These are phyloP conservation scores for Penicillium macrosclerotiorum DNA, from an alignment of 495 filamentous ascomycete genomes.

Conservation along the genomic window DNA sequence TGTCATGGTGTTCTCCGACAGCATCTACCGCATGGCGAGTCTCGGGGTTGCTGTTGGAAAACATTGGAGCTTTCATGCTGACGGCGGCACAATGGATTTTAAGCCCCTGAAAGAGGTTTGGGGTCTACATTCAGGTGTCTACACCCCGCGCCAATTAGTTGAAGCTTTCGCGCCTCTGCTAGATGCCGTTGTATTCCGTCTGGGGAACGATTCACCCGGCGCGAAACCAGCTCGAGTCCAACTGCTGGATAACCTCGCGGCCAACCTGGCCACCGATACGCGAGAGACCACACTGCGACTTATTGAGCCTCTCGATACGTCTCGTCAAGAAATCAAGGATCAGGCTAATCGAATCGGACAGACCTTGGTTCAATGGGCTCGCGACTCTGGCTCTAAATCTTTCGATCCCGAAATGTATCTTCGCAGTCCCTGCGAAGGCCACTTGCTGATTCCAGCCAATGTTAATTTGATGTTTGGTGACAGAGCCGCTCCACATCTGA, in stretches of 20 bases:
- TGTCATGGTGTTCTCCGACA: neutral
- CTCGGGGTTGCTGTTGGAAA: neutral
- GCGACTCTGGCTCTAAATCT: constrained; percentile 7
- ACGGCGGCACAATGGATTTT: constrained; percentile 6
- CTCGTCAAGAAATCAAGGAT: constrained; percentile 22
- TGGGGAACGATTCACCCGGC: constrained; percentile 20
- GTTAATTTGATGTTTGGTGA: constrained; percentile 29
- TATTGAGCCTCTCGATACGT: constrained; percentile 11
- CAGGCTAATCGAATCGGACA: constrained; percentile 29
- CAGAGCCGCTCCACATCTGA: constrained; percentile 23
- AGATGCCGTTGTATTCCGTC: constrained; percentile 23
- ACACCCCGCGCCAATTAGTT: constrained; percentile 30
- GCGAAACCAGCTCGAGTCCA: constrained; percentile 10
- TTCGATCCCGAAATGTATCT: constrained; percentile 18
- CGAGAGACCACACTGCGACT: constrained; percentile 30
- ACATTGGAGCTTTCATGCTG: neutral
- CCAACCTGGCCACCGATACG: constrained; percentile 24
- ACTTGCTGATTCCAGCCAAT: constrained; percentile 23
- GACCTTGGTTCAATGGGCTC: constrained; percentile 24
- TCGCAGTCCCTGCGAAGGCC: constrained; percentile 34
- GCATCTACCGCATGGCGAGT: neutral
- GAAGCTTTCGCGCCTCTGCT: constrained; percentile 26
- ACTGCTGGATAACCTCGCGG: constrained; percentile 28
- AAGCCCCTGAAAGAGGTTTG: constrained; percentile 3
- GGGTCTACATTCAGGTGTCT: constrained; percentile 19